A percentile compares a stretch with the other conserved stretches of the same genome.
Evolutionary conservation across 768 basidiomycete species (phyloP).

Genomic region (Pisolithus marmoratus): DNA sequence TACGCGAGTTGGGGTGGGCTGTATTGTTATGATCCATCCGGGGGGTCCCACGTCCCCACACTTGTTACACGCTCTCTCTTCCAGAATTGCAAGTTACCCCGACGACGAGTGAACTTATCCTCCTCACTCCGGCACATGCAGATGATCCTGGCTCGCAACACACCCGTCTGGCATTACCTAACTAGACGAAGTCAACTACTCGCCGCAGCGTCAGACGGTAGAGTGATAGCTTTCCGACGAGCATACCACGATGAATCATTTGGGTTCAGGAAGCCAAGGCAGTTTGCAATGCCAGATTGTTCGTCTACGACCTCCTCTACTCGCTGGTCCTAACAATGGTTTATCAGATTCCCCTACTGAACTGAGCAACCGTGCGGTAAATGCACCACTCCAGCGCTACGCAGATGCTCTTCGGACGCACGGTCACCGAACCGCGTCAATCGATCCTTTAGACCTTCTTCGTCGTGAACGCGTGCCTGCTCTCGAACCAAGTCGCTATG

Average conservation of each 20-base stretch:
- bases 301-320: constrained; percentile 20
- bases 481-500: constrained; percentile 72
- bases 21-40: too few relatives aligned
- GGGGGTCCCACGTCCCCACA: too few relatives aligned
- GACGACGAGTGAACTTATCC: not conserved
- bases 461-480: constrained; percentile 78
- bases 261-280: constrained; percentile 62
- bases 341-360: constrained; percentile 58
- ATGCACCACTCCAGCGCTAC: constrained; percentile 80
- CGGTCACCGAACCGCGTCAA: constrained; percentile 77
- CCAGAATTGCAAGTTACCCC: not conserved
- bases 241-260: constrained; percentile 76
- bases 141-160: not conserved
- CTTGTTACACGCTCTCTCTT: too few relatives aligned
- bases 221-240: constrained; percentile 19
- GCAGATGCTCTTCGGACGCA: constrained; percentile 85
- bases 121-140: not conserved
- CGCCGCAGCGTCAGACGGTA: not conserved
- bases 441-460: constrained; percentile 86
- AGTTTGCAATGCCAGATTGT: constrained; percentile 71
- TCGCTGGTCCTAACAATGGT: not conserved
- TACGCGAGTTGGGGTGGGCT: too few relatives aligned
- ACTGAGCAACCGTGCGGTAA: constrained; percentile 59
- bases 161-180: not conserved
- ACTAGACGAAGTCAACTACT: not conserved